Base-by-base conservation (phyloP, 2,329 filamentous ascomycete genomes). In the Scedosporium boydii region DNA sequence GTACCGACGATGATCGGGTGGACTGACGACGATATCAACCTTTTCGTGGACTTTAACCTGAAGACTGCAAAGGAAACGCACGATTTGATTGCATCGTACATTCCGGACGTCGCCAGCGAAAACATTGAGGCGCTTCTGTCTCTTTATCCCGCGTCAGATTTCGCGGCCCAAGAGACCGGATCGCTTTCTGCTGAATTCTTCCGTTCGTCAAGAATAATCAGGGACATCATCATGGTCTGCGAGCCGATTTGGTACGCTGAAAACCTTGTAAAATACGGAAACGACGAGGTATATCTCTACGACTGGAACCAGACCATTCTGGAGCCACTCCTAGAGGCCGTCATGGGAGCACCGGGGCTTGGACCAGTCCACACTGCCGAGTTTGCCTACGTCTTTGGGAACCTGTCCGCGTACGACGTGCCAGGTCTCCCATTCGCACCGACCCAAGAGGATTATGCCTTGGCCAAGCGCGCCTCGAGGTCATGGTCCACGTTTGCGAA, bases 1-100 rank as follows among this genome's bases (percentile, higher is more conserved):
- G 82, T 89, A 0, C 85, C 85, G 1, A 81, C 88, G 59, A 78
- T 90, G 26, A 75, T 80, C 48, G 87, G 87, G 14, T 81, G 78
- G 78, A 73, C 70, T 48, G 68, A 80, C 34, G 70, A 77, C 62
- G 79, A 82, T 67, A 63, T 78, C 5, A 76, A 76, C 7, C 68
- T 75, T 29, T 80, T 77, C 68, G 79, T 76, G 2, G 70, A 76
- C 65, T 60, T 68, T 3, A 69, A 64, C 48, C 78, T 81, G 64
- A 64, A 69, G 7, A 80, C 74, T 0, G 64, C 71, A 0, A 63
- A 73, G 3, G 73, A 81, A 60, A 78, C 76, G 0, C 65, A 66
- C 23, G 66, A 69, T 3, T 80, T 78, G 64, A 69, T 82, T 21
- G 65, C 69, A 1, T 63, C 66, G 0, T 81, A 79, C 65, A 69